phyloP scores from a whole-genome alignment of 2,329 filamentous ascomycete genomes.

The Fusarium sp. region DNA sequence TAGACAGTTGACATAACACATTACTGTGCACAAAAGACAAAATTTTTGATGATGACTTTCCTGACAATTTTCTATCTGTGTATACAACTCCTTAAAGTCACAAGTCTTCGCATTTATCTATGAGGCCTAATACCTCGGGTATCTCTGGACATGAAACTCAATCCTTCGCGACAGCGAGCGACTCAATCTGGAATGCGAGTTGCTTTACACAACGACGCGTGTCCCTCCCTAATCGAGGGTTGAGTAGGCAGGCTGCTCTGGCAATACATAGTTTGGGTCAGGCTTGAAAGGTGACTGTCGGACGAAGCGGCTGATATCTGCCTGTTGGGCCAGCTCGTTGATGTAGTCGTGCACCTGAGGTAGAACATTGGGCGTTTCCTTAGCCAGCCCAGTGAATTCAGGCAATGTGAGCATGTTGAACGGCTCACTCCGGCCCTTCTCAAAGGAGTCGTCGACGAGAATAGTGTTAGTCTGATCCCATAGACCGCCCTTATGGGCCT shows the following conservation, averaged over 20 bases:
- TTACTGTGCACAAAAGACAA: constrained; percentile 13
- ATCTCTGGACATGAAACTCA: constrained; percentile 28
- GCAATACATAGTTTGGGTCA: constrained; percentile 47
- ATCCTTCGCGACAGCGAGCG: neutral
- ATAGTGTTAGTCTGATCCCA: constrained; percentile 92
- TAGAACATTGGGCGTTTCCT: constrained; percentile 61
- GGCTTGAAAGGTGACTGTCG: constrained; percentile 63
- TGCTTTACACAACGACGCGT: neutral
- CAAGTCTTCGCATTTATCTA: neutral
- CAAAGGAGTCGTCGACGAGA: constrained; percentile 84
- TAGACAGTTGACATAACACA: constrained; percentile 39
- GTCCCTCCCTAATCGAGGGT: neutral
- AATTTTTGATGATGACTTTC: neutral
- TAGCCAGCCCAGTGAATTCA: constrained; percentile 72
- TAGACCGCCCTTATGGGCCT: constrained; percentile 52
- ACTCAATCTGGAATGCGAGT: neutral
- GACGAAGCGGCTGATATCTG: constrained; percentile 74
- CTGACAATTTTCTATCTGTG: neutral
- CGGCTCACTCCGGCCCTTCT: constrained; percentile 88
- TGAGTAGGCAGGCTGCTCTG: neutral
- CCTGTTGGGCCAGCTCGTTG: constrained; percentile 65
- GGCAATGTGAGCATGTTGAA: constrained; percentile 85
- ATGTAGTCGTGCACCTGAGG: constrained; percentile 73
- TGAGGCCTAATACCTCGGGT: constrained; percentile 34
- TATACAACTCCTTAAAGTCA: neutral